Evolutionary conservation across 2,329 filamentous ascomycete genomes (phyloP), one percentile per base, ranked within the genome.

Genomic region (Monilinia fructicola): DNA sequence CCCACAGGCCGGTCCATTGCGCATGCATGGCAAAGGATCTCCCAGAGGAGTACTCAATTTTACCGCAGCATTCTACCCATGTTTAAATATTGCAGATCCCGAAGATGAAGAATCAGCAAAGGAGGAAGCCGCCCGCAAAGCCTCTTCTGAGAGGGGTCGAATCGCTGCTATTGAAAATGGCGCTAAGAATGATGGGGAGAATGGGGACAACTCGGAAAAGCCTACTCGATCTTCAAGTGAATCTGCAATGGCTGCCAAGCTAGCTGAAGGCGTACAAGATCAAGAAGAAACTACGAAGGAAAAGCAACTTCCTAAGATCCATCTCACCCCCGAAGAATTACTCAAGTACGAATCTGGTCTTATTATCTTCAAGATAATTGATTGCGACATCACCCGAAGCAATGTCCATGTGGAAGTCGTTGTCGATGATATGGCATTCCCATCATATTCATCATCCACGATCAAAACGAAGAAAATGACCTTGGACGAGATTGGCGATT

Each of bases 341-440:
- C 80, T 90, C 72, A 87, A 90, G 75, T 90, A 97, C 76, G 93
- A 98, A 80, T 95, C 91, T 66, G 95, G 95, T 70, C 85, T 99
- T 66, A 83, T 99, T 70, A 91, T 99, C 65, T 98, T 99, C 84
- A 94, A 93, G 76, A 86, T 99, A 67, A 87, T 97, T 76, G 93
- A 98, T 69, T 93, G 90, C 31, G 90, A 97, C 65, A 85, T 99
- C 76, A 85, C 91, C 0, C 87, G 90, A 70, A 86, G 83, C 63
- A 86, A 93, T 71, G 89, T 87, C 40, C 89, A 92, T 69, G 82
- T 99, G 28, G 93, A 99, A 54, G 86, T 99, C 10, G 82, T 94
- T 70, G 95, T 98, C 77, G 95, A 99, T 77, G 95, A 99, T 76
- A 93, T 95, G 85, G 86, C 92, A 42, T 98, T 95, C 80, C 90